Conservation (phyloP, 257 asterid species). For the Primulina eburnea region DNA sequence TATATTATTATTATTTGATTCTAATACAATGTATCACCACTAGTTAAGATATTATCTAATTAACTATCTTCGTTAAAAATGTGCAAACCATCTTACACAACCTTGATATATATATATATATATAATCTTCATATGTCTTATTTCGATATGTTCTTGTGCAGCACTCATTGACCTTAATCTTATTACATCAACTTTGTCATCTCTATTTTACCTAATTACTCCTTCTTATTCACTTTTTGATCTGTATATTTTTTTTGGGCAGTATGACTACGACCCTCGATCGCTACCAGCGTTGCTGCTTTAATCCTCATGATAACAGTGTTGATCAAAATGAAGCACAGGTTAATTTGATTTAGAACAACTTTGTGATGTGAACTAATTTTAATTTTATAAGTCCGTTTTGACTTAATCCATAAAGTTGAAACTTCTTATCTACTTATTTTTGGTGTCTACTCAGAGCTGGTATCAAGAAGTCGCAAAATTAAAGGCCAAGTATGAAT, state of each 20-base stretch:
- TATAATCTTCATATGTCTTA: no score
- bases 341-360: conserved; percentile 31
- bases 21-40: no score
- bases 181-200: not conserved
- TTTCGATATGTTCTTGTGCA: no score
- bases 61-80: not conserved
- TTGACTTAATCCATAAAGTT: not conserved
- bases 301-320: conserved; percentile 53
- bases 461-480: conserved; percentile 87
- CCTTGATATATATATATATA: no score
- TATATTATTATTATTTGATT: no score
- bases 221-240: not conserved
- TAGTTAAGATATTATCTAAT: no score
- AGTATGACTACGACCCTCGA: conserved; percentile 73
- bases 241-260: conserved; percentile 17
- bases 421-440: not conserved
- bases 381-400: not conserved
- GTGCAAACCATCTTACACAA: not conserved
- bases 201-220: not conserved
- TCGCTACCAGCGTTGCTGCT: conserved; percentile 78
- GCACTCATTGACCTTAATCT: no score
- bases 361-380: no score
- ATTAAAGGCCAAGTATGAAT: conserved; percentile 74
- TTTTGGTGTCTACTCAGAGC: conserved; percentile 41
- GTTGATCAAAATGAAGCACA: conserved; percentile 62